A percentile compares a stretch with the other conserved stretches of the same genome.
phyloP scores from a whole-genome alignment of 768 basidiomycete species.

The Serendipita vermifera region DNA sequence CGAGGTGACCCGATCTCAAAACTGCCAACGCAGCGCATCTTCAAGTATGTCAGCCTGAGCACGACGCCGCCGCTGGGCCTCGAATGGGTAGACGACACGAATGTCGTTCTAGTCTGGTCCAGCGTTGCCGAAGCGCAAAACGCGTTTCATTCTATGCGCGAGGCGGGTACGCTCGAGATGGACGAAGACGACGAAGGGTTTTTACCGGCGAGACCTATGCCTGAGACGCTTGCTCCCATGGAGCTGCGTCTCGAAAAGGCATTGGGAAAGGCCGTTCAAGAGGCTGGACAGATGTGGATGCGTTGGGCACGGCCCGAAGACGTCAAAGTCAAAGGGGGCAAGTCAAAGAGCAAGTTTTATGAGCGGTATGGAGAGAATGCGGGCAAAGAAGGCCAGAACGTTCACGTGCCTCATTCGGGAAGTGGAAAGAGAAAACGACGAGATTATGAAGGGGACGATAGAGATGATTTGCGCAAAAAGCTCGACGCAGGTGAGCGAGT shows the following conservation, averaged over 20 bases:
- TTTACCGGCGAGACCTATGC: conserved; percentile 54
- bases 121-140: conserved; percentile 37
- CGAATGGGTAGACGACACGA: conserved; percentile 79
- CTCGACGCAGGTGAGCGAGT: neutral
- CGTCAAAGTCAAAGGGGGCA: conserved; percentile 66
- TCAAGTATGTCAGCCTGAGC: conserved; percentile 72
- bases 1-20: conserved; percentile 58
- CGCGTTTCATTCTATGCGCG: conserved; percentile 27
- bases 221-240: conserved; percentile 63
- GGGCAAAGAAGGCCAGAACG: conserved; percentile 44
- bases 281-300: conserved; percentile 47
- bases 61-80: conserved; percentile 52
- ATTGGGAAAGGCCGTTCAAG: conserved; percentile 56
- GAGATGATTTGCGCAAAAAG: conserved; percentile 18
- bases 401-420: conserved; percentile 23
- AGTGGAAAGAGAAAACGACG: conserved; percentile 16
- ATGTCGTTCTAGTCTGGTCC: conserved; percentile 65
- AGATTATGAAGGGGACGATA: conserved; percentile 30
- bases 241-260: conserved; percentile 63
- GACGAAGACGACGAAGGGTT: conserved; percentile 39
- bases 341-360: conserved; percentile 64
- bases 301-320: conserved; percentile 63
- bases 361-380: conserved; percentile 52
- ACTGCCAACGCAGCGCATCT: conserved; percentile 62
- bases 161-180: conserved; percentile 31